Percentiles rank a stretch among this genome's conserved stretches.
These are phyloP conservation scores for Sporothrix curviconia DNA, from an alignment of 2,329 filamentous ascomycete genomes.

Conservation along the genomic window DNA sequence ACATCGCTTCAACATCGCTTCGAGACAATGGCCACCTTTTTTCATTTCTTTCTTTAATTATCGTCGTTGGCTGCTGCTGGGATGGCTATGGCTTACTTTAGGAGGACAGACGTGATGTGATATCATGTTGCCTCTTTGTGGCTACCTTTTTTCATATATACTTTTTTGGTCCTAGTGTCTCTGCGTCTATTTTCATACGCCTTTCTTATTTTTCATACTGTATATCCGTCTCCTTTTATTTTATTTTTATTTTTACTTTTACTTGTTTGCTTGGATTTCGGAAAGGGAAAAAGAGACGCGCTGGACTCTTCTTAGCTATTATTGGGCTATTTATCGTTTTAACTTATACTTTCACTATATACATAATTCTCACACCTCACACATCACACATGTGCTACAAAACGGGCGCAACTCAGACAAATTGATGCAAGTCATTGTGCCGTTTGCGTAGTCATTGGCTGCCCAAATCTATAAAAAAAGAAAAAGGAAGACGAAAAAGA, in stretches of 20 bases:
- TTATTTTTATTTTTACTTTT: not conserved
- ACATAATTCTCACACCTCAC: too few species aligned
- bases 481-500: too few species aligned
- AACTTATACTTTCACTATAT: too few species aligned
- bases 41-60: not conserved
- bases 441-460: too few species aligned
- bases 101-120: not conserved
- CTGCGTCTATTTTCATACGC: not conserved
- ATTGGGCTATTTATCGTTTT: not conserved
- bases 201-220: not conserved
- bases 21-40: not conserved
- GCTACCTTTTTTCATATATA: not conserved
- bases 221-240: not conserved
- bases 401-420: too few species aligned
- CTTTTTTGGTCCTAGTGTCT: not conserved
- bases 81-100: not conserved
- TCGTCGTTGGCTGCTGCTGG: not conserved
- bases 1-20: not conserved
- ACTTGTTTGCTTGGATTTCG: not conserved
- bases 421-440: too few species aligned
- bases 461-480: too few species aligned
- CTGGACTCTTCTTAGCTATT: not conserved
- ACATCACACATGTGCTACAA: too few species aligned
- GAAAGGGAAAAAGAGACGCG: slow-evolving; percentile 2
- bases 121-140: not conserved